Evolutionary conservation across 2,329 filamentous ascomycete genomes (phyloP), one percentile per base, ranked within the genome.

Genomic region (Talaromyces sp.): DNA sequence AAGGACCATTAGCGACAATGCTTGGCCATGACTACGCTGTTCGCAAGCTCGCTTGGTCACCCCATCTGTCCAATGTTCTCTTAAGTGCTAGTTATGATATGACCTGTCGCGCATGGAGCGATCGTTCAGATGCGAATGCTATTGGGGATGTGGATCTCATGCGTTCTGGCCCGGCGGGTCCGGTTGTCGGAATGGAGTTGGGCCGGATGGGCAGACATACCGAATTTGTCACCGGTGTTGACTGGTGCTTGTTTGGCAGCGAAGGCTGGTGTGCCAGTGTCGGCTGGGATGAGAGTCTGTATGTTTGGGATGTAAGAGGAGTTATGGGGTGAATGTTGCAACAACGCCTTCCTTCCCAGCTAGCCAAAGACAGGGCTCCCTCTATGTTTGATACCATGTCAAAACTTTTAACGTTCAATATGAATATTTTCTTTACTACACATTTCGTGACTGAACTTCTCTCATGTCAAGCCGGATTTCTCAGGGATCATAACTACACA

Each of bases 211-310:
- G 90, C 52, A 78, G 86, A 16, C 94, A 99, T 72, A 97, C 93
- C 0, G 94, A 99, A 76, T 99, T 99, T 66, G 91, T 89, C 9
- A 96, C 91, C 3, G 94, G 94, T 7, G 89, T 97, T 0, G 94
- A 99, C 71, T 99, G 95, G 94, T 99, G 94, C 75, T 74, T 99
- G 40, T 99, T 99, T 72, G 94, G 94, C 4, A 88, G 86, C 20
- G 92, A 96, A 59, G 94, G 94, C 4, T 99, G 94, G 94, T 92
- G 92, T 62, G 92, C 94, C 2, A 95, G 90, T 57, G 90, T 89
- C 2, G 92, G 91, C 1, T 99, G 94, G 94, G 94, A 99, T 66
- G 91, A 97, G 76, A 83, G 86, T 63, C 82, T 99, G 10, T 78
- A 95, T 64, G 84, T 99, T 5, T 99, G 93, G 93, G 94, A 99